Percentiles rank a stretch among this genome's conserved stretches.
These are phyloP conservation scores for Kodamaea suecica DNA, from an alignment of 1,139 yeast species.

Conservation along the genomic window DNA sequence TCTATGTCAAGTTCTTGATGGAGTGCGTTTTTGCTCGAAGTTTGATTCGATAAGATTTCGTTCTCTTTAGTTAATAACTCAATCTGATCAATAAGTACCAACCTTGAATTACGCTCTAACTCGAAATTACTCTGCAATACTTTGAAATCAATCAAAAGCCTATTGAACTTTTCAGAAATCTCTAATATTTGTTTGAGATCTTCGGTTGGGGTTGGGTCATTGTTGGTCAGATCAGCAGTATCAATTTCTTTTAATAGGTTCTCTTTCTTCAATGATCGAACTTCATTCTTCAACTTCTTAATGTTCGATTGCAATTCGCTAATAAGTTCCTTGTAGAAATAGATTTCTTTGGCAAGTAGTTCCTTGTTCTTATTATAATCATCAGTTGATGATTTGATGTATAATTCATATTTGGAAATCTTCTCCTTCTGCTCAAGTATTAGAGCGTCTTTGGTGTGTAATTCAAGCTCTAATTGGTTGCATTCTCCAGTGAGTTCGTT, in stretches of 20 bases:
- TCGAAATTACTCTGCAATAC: constrained; percentile 41
- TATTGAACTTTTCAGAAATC: constrained; percentile 26
- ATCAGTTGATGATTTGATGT: constrained; percentile 19
- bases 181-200: constrained; percentile 15
- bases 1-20: constrained; percentile 10
- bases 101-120: constrained; percentile 49
- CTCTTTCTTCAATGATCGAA: constrained; percentile 8
- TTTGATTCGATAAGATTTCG: constrained; percentile 22
- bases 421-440: constrained; percentile 21
- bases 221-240: neutral
- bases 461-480: constrained; percentile 23
- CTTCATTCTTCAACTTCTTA: constrained; percentile 24
- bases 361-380: constrained; percentile 28
- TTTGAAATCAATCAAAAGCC: constrained; percentile 36
- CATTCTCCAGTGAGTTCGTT: constrained; percentile 21
- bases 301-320: constrained; percentile 31
- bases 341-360: constrained; percentile 28
- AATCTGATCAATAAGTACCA: constrained; percentile 53
- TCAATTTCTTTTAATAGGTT: neutral
- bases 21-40: constrained; percentile 12
- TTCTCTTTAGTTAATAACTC: constrained; percentile 47
- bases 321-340: constrained; percentile 32
- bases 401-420: constrained; percentile 20
- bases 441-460: constrained; percentile 17
- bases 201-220: constrained; percentile 4